These are phyloP conservation scores for Metschnikowia anglica DNA, from an alignment of 805 yeast species.

Conservation along the genomic window DNA sequence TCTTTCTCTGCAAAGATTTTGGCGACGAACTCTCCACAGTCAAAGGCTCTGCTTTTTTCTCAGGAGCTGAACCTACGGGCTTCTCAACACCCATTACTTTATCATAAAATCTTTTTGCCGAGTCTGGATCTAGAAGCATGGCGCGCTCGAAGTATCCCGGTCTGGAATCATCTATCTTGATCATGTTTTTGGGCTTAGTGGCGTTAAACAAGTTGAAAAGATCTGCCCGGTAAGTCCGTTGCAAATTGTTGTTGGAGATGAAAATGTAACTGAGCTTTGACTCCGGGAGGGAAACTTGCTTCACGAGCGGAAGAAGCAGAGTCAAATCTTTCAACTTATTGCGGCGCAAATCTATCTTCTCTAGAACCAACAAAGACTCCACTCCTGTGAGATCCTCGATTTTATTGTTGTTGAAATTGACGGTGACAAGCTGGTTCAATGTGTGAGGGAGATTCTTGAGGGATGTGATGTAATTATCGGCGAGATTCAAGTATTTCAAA, in stretches of 20 bases:
- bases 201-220: slow-evolving; percentile 58
- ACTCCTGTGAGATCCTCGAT: slow-evolving; percentile 43
- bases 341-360: slow-evolving; percentile 54
- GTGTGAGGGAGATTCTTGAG: slow-evolving; percentile 36
- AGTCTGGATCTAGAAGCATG: slow-evolving; percentile 49
- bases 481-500: slow-evolving; percentile 46
- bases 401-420: slow-evolving; percentile 52
- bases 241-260: slow-evolving; percentile 42
- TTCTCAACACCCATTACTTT: slow-evolving; percentile 28
- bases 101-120: slow-evolving; percentile 44
- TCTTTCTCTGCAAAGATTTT: slow-evolving; percentile 4
- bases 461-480: slow-evolving; percentile 41
- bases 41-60: background rate
- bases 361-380: slow-evolving; percentile 42
- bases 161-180: slow-evolving; percentile 57
- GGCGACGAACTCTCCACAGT: background rate
- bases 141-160: slow-evolving; percentile 64
- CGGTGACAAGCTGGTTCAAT: slow-evolving; percentile 39
- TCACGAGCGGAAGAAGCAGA: slow-evolving; percentile 35
- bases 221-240: slow-evolving; percentile 51
- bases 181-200: slow-evolving; percentile 43
- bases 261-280: slow-evolving; percentile 41
- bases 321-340: slow-evolving; percentile 41
- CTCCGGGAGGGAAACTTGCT: slow-evolving; percentile 31
- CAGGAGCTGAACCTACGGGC: background rate